These are phyloP conservation scores for Phytopythium oedochilum DNA, from an alignment of 352 stramenopile species.

Conservation along the genomic window DNA sequence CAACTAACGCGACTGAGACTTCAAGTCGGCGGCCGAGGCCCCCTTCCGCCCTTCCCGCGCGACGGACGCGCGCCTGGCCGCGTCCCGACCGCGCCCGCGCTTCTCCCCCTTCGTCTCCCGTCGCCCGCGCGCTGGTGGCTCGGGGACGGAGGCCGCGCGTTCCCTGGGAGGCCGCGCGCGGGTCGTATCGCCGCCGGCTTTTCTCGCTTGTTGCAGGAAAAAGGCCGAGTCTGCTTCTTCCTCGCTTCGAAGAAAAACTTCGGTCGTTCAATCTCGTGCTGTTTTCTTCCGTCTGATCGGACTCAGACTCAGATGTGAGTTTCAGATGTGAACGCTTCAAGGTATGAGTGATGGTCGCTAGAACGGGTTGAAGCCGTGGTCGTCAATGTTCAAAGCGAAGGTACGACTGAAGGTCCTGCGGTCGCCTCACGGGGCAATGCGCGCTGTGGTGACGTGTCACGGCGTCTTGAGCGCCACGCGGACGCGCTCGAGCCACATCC, in stretches of 20 bases:
- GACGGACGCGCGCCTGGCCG: neutral
- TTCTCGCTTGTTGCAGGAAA: neutral
- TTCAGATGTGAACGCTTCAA: neutral
- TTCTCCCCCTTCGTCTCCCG: neutral
- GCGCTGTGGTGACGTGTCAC: neutral
- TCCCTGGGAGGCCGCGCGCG: neutral
- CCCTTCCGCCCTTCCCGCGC: neutral
- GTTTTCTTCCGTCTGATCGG: too few relatives aligned
- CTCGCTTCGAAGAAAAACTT: neutral
- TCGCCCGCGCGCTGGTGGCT: neutral
- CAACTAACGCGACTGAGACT: too few relatives aligned
- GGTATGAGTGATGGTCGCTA: neutral
- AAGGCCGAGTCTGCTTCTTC: neutral
- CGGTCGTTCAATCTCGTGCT: neutral
- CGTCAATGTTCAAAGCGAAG: neutral
- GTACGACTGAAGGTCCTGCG: neutral
- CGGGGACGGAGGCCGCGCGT: neutral
- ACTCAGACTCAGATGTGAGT: neutral
- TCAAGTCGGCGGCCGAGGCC: too few relatives aligned
- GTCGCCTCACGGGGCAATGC: neutral
- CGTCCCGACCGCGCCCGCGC: neutral
- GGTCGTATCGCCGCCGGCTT: neutral
- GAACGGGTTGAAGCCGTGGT: neutral
- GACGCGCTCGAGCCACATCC: constrained; percentile 4
- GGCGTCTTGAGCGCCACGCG: neutral